These are phyloP conservation scores for Pyricularia grisea DNA, from an alignment of 2,329 filamentous ascomycete genomes.

Conservation along the genomic window DNA sequence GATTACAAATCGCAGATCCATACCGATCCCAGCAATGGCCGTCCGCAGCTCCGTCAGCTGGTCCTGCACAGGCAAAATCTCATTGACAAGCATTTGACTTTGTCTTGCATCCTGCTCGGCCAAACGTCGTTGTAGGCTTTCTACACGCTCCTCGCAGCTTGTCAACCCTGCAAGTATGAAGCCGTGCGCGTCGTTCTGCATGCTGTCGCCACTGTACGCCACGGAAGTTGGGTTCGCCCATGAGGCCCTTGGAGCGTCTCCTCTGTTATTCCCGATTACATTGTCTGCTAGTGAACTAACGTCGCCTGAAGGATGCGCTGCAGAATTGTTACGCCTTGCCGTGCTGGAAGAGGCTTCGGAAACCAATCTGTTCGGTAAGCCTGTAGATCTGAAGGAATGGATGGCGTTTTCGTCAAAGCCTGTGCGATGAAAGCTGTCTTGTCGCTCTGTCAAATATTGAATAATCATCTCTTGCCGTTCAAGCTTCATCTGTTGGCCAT, in stretches of 20 bases:
- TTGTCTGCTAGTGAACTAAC: not conserved
- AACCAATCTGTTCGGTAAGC: not conserved
- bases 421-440: not conserved
- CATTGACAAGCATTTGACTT: conserved; percentile 51
- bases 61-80: conserved; percentile 51
- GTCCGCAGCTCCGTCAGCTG: conserved; percentile 51
- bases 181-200: not conserved
- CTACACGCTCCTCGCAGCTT: conserved; percentile 24
- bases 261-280: not conserved
- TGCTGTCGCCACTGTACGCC: not conserved
- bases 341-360: not conserved
- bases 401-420: not conserved
- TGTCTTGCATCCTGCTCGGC: conserved; percentile 51
- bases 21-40: conserved; percentile 46
- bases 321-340: not conserved
- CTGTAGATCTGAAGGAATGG: not conserved
- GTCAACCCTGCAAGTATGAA: conserved; percentile 1
- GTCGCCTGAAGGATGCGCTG: not conserved
- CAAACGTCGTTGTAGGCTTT: conserved; percentile 45
- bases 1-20: conserved; percentile 51
- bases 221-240: not conserved
- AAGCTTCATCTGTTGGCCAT: not conserved
- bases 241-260: not conserved
- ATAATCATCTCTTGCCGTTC: not conserved
- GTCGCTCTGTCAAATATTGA: not conserved